Evolutionary conservation across 441 rosid species (phyloP).

Genomic region (Arabidopsis hybrid): DNA sequence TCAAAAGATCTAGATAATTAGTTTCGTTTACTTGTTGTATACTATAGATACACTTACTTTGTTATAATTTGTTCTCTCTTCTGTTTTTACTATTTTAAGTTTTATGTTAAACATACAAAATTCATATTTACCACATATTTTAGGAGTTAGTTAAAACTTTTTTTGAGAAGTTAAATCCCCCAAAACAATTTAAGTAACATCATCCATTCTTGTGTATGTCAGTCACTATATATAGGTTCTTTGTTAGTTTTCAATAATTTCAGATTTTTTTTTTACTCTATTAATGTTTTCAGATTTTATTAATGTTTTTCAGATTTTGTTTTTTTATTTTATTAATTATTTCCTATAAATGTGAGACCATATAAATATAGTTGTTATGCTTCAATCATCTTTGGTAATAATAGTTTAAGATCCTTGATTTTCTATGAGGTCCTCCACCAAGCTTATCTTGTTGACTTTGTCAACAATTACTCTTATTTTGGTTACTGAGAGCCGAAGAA

Average conservation of each 20-base stretch:
- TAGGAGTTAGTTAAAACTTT: too few species aligned
- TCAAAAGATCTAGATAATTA: background rate
- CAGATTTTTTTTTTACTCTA: background rate
- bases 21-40: background rate
- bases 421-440: background rate
- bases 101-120: too few species aligned
- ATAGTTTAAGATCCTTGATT: background rate
- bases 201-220: background rate
- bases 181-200: too few species aligned
- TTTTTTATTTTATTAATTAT: background rate
- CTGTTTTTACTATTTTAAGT: too few species aligned
- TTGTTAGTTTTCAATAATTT: background rate
- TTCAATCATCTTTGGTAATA: background rate
- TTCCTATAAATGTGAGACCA: background rate
- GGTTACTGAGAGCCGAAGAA: slow-evolving; percentile 7
- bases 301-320: background rate
- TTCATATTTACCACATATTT: too few species aligned
- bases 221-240: background rate
- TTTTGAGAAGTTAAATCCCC: background rate
- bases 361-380: background rate
- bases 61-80: too few species aligned
- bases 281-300: background rate
- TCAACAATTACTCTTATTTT: slow-evolving; percentile 5
- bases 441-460: slow-evolving; percentile 7
- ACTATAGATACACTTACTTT: too few species aligned